Base-by-base conservation (phyloP, 176 grass and related monocot species). In the Rhynchospora breviuscula region DNA sequence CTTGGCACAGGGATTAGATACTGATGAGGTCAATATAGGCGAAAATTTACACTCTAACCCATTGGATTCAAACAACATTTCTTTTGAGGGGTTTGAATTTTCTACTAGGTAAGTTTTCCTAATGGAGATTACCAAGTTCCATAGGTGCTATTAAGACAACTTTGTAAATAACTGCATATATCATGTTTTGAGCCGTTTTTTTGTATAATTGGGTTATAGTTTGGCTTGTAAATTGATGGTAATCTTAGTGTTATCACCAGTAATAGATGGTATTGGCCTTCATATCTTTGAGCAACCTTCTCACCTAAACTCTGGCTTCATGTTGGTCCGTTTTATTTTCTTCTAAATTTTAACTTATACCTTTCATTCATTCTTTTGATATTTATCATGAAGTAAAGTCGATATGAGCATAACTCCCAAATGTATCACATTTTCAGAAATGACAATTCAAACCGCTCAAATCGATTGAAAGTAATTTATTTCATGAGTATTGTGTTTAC, bases 81-180 rank as follows among this genome's bases (percentile, higher is more conserved):
- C 83, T 63, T 88, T 86, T 18, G 86, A 88, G 26, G 46, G 71
- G 48, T 88, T 88, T 12, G 83, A 86, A 63, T 80, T 88, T 80
- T 68, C 70, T 44, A 61, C 86, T 58, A 86, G 88, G 78, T 85
- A 79, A 25, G 52, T 79, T 43, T 17, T 68, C 6, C 40, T 43
- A 68, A 68, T 4, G 1, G 4, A 68, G 12, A 68, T 43, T 68
- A 68, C 65, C 70, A 25, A 11, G 21, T 75, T 12, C 5, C 26
- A 25, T 13, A 53, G 69, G 45, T 12, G 45, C 45, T 74, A 1
- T 53, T 19, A 12, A 75, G 8, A 75, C 11, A 75, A 25, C 19
- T 52, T 25, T 29, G 19, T 53, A 47, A 46, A 43, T 71, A 52
- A 51, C 21, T 8, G 48, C 44, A 73, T 48, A 49, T 48, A 73